Evolutionary conservation across 1,284 basidiomycete species (phyloP), one percentile per base, ranked within the genome.

Genomic region (Inonotus obliquus): DNA sequence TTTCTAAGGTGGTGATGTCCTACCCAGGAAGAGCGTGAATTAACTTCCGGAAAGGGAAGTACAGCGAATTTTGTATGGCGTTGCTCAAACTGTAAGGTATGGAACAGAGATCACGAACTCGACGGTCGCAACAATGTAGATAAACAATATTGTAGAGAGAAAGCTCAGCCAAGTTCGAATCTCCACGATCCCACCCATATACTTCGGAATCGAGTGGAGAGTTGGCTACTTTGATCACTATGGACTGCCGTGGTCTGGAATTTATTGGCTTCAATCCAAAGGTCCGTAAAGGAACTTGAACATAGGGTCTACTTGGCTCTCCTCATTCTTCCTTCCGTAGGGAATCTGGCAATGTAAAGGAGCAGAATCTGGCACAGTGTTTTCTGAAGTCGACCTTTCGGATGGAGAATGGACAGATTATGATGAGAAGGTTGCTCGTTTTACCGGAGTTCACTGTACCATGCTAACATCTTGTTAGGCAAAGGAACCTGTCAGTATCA

Each of bases 201-300:
- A 74, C 72, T 1, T 76, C 77, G 25, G 84, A 86, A 63, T 69
- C 71, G 7, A 87, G 84, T 63, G 82, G 77, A 1, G 78, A 83
- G 63, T 83, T 86, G 57, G 79, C 79, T 1, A 83, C 84, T 5
- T 75, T 92, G 41, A 69, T 92, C 14, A 79, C 79, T 2, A 73
- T 92, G 39, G 90, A 92, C 66, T 92, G 90, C 67, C 81, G 90
- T 39, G 91, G 91, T 17, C 77, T 92, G 25, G 90, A 92, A 69
- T 91, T 92, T 66, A 76, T 77, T 11, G 82, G 74, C 2, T 92
- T 92, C 70, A 82, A 91, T 70, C 86, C 87, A 11, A 76, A 74
- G 68, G 89, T 85, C 68, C 54, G 70, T 67, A 45, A 52, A 52
- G 14, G 4, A 17, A 59, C 55, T 19, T 17, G 1, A 29, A 21